Percentiles rank a stretch among this genome's conserved stretches.
These are phyloP conservation scores for Sporobolomyces pararoseus DNA, from an alignment of 768 basidiomycete species.

Conservation along the genomic window DNA sequence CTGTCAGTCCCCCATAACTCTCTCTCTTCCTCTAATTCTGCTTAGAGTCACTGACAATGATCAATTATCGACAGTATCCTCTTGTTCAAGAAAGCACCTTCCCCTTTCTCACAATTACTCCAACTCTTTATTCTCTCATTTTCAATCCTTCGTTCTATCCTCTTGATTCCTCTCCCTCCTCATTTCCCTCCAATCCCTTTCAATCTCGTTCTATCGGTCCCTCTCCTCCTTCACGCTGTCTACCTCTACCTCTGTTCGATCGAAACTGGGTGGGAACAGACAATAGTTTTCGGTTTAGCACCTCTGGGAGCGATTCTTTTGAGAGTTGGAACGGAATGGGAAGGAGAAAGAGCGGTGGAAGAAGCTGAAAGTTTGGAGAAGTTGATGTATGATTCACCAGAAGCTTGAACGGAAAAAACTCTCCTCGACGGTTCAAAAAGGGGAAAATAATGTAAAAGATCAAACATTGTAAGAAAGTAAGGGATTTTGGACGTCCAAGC, in stretches of 20 bases:
- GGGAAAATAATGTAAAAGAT: too few species aligned
- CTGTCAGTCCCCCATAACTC: background rate
- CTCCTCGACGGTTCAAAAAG: too few species aligned
- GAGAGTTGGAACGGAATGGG: background rate
- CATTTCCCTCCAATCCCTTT: background rate
- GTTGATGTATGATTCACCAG: slow-evolving; percentile 25
- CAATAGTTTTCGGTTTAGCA: background rate
- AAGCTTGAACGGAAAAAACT: slow-evolving; percentile 8
- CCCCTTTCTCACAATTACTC: background rate
- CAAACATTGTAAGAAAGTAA: background rate
- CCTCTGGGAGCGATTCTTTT: background rate
- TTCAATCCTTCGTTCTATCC: background rate
- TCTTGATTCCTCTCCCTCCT: background rate
- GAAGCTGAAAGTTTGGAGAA: slow-evolving; percentile 4
- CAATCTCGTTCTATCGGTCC: background rate
- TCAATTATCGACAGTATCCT: background rate
- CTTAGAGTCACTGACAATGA: background rate
- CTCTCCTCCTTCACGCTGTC: background rate
- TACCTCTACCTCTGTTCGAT: background rate
- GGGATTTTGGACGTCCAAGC: too few species aligned
- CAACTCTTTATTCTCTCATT: background rate
- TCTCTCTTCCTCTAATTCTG: background rate
- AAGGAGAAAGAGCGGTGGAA: background rate
- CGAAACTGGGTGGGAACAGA: background rate
- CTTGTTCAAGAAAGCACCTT: background rate